A percentile compares a stretch with the other conserved stretches of the same genome.
Conservation (phyloP, 2,329 filamentous ascomycete genomes). For the Epichloe elymi region DNA sequence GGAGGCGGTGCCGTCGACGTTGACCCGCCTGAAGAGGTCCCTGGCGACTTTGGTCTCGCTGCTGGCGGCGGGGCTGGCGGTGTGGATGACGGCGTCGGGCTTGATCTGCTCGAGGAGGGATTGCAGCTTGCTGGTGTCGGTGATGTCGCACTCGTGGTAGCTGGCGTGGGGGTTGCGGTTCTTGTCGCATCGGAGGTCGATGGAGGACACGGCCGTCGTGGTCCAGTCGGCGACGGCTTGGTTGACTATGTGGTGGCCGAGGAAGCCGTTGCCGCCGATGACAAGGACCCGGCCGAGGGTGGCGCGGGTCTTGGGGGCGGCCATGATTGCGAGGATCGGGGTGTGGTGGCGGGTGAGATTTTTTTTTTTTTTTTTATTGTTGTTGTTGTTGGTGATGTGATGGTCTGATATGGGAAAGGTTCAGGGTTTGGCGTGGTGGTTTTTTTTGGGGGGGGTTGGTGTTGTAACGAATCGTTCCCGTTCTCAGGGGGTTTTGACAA, state of each 20-base stretch:
- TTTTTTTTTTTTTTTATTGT: too few relatives aligned
- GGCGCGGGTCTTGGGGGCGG: constrained; percentile 16
- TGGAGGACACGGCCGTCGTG: constrained; percentile 46
- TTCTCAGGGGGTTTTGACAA: too few relatives aligned
- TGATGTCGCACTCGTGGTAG: constrained; percentile 71
- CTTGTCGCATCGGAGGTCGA: constrained; percentile 58
- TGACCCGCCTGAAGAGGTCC: constrained; percentile 64
- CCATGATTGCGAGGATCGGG: neutral
- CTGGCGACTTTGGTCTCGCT: constrained; percentile 39
- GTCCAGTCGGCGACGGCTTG: constrained; percentile 45
- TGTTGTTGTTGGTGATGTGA: too few relatives aligned
- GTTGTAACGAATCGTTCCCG: too few relatives aligned
- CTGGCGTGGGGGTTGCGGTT: constrained; percentile 48
- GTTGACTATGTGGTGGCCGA: constrained; percentile 71
- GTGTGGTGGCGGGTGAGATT: too few relatives aligned
- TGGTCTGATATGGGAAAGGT: too few relatives aligned
- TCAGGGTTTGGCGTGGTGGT: too few relatives aligned
- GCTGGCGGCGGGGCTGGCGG: constrained; percentile 57
- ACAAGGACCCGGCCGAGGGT: constrained; percentile 59
- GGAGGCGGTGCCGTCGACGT: constrained; percentile 72
- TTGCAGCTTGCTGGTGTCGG: constrained; percentile 46
- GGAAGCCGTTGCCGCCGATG: constrained; percentile 73
- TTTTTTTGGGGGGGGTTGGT: too few relatives aligned
- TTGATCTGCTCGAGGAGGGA: constrained; percentile 50
- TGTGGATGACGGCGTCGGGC: constrained; percentile 83